Base-by-base conservation (phyloP, 371 early-diverging fungal genomes). In the Racocetra persica region DNA sequence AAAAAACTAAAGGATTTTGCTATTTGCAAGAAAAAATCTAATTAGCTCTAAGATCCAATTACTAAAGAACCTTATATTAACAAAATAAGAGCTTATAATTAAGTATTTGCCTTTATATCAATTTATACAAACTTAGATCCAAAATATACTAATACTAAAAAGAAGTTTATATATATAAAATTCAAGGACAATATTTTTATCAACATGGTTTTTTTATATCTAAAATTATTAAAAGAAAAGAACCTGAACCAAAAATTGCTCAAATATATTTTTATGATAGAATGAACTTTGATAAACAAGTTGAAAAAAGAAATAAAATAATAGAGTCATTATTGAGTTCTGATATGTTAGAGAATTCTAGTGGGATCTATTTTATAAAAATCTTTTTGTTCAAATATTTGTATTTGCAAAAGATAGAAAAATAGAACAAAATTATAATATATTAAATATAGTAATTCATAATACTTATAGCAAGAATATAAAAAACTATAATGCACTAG, bases 241-340 rank as follows among this genome's bases (percentile, higher is more conserved):
- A 10, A 26, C 11, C 26, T n/a, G 4, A 22, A 70, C 77, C 77
- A 32, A n/a, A 2, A 55, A 80, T 77, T 66, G 77, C 82, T 32
- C 81, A 82, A 45, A 80, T 82, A 24, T 82, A 82, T 59, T 52
- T 82, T 32, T 74, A 59, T 67, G 80, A 82, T 70, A 10, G 1
- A n/a, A n/a, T n/a, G n/a, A n/a, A n/a, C 4, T n/a, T 20, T 22
- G 65, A 24, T 2, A 7, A 52, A 1, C 24, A 70, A 51, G 11
- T 70, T 52, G 14, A 26, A n/a, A 52, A n/a, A 67, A 41, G 41
- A 45, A 6, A 67, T 38, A 18, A 67, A 45, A 36, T 67, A 20
- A 38, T 67, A 18, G 18, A 59, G 22, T 14, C 1, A 38, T 2
- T 38, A 16, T 66, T 38, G 20, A 20, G 38, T 66, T 13, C 11